A percentile compares a stretch with the other conserved stretches of the same genome.
Evolutionary conservation across 441 rosid species (phyloP).

Genomic region (Erodium moschatum): DNA sequence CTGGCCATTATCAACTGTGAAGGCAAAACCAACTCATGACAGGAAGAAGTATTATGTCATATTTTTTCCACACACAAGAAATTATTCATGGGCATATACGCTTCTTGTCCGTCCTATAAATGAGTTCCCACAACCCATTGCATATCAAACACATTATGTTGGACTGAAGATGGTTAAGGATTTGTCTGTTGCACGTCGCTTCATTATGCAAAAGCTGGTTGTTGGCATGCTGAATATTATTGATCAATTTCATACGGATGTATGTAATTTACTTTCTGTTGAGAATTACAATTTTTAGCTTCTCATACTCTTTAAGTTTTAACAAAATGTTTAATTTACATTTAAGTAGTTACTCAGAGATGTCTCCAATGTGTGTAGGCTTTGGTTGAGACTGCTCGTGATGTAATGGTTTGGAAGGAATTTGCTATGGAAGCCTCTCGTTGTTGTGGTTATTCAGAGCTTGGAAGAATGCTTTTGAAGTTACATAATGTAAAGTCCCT

Average conservation of each 20-base stretch:
- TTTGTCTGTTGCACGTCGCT: slow-evolving; percentile 66
- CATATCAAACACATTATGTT: slow-evolving; percentile 59
- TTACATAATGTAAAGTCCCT: slow-evolving; percentile 58
- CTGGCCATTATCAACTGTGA: slow-evolving; percentile 88
- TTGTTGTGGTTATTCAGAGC: slow-evolving; percentile 66
- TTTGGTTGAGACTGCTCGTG: slow-evolving; percentile 61
- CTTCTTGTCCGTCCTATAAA: slow-evolving; percentile 63
- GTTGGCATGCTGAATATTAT: slow-evolving; percentile 79
- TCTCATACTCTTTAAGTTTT: too few species aligned
- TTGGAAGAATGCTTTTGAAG: slow-evolving; percentile 85
- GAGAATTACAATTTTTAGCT: slow-evolving; percentile 5
- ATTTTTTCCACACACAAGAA: slow-evolving; percentile 84
- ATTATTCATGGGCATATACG: slow-evolving; percentile 97
- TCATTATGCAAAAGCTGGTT: slow-evolving; percentile 77
- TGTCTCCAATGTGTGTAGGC: slow-evolving; percentile 47
- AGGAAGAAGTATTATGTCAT: slow-evolving; percentile 82
- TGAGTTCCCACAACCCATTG: slow-evolving; percentile 85
- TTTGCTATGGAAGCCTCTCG: slow-evolving; percentile 80
- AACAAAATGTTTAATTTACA: slow-evolving; percentile 12
- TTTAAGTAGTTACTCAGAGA: slow-evolving; percentile 10
- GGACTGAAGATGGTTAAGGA: slow-evolving; percentile 86
- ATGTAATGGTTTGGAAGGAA: slow-evolving; percentile 77
- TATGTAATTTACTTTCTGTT: slow-evolving; percentile 21
- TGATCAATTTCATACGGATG: slow-evolving; percentile 80
- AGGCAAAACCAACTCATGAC: slow-evolving; percentile 88